Base-by-base conservation (phyloP, 805 yeast species). In the Scheffersomyces ergatensis region DNA sequence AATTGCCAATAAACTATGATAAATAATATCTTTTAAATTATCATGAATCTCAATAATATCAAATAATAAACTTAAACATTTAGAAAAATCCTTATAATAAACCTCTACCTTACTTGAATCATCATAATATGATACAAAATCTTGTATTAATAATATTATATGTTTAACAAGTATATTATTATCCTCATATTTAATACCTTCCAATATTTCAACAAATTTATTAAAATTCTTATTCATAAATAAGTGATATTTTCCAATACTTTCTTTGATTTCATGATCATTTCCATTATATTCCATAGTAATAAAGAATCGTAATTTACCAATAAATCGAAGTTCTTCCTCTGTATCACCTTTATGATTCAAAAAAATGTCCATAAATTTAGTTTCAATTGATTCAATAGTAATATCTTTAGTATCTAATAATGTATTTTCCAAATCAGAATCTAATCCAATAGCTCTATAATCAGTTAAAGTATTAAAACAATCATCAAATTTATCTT, bases 241-340 rank as follows among this genome's bases (percentile, higher is more conserved):
- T 19, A 13, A 9, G 30, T 15, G 15, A 39, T 37, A 38, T 14
- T 27, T 19, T 8, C 33, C 19, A 15, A 49, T 41, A 17, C 44
- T 42, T 12, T 39, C 33, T 4, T 18, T 19, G 15, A 48, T 20
- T 15, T 34, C 38, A 12, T 16, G 12, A 17, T 45, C 43, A 13
- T 37, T 39, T 11, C 46, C 52, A 15, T 43, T 40, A 38, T 44
- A 49, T 21, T 50, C 50, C 18, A 34, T 48, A 2, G 47, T 39
- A 3, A 53, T 29, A 12, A 53, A 34, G 29, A 41, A 50, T 25
- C 54, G 40, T 12, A 53, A 31, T 30, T 34, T 43, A 15, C 39
- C 36, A 12, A 45, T 36, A 15, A 29, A 29, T 29, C 15, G n/a
- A 8, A 40, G 38, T 24, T 38, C n/a, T 11, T 16, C 18, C 5